Percentiles rank a stretch among this genome's conserved stretches.
Evolutionary conservation across 2,329 filamentous ascomycete species (phyloP).

Genomic region (Sarocladium kiliense): DNA sequence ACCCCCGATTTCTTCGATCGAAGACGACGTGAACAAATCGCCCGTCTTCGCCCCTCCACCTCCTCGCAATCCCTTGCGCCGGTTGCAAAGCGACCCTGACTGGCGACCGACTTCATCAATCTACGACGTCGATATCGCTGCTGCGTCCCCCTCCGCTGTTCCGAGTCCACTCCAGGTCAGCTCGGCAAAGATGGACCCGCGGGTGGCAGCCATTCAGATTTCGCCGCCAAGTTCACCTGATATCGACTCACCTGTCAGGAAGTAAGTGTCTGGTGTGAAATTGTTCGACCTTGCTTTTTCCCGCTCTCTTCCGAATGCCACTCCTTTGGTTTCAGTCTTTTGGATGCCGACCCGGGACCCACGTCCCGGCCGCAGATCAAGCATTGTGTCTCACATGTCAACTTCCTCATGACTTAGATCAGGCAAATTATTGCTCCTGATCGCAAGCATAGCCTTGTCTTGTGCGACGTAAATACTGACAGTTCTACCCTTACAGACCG

Average conservation of each 20-base stretch:
- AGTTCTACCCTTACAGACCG: slow-evolving; percentile 15
- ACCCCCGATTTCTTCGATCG: not conserved
- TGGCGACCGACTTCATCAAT: slow-evolving; percentile 6
- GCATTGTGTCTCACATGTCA: slow-evolving; percentile 9
- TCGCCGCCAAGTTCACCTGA: slow-evolving; percentile 11
- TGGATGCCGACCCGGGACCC: not conserved
- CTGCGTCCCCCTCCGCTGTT: slow-evolving; percentile 4
- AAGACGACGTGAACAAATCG: not conserved
- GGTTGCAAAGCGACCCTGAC: not conserved
- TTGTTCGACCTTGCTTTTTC: not conserved
- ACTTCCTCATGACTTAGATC: not conserved
- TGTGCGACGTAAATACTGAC: not conserved
- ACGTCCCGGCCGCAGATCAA: not conserved
- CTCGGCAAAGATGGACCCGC: slow-evolving; percentile 5
- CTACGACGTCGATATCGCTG: not conserved
- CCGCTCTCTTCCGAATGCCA: not conserved
- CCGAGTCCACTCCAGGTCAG: slow-evolving; percentile 4
- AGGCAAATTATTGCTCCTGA: not conserved
- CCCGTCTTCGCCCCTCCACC: not conserved
- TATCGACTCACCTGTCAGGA: slow-evolving; percentile 1
- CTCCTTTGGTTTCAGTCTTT: slow-evolving; percentile 4
- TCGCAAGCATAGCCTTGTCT: not conserved
- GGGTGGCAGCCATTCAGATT: not conserved
- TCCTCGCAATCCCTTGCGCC: slow-evolving; percentile 3
- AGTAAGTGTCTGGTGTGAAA: not conserved